Base-by-base conservation (phyloP, 345 rosid genomes). In the Cardamine resedifolia region DNA sequence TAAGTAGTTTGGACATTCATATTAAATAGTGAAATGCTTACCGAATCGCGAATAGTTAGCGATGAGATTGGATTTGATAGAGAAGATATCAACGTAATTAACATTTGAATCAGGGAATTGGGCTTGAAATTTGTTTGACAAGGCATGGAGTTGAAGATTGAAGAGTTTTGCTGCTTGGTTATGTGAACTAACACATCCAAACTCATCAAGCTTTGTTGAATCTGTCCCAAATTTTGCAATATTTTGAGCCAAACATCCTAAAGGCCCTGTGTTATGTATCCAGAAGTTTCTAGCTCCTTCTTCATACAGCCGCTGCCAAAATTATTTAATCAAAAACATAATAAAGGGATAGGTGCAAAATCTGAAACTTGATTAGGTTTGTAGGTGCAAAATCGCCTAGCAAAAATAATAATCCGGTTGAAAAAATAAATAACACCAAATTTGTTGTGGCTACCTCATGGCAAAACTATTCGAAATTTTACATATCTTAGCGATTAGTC, bases 201-300 rank as follows among this genome's bases (percentile, higher is more conserved):
- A 73, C 63, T 87, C 94, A 68, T 91, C 99, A 52, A 95, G 97
- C 74, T 84, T 91, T 24, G 92, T 81, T 65, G 85, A 77, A 82
- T 95, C 94, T 14, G 82, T 83, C 51, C 97, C 99, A 6, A 95
- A 95, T 71, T 84, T 91, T 0, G 85, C 97, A 38, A 95, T 84
- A 67, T 95, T 95, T 77, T 91, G 96, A 68, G 97, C 20, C 67
- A 95, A 79, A 85, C 99, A 95, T 72, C 99, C 99, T 2, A 95
- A 88, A 51, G 97, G 99, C 58, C 94, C 96, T 2, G 99, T 90
- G 78, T 90, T 91, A 78, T 95, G 99, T 68, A 91, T 81, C 99
- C 99, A 95, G 16, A 95, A 87, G 66, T 90, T 86, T 68, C 96
- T 87, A 3, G 82, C 97, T 56, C 96, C 99, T 90, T 89, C 84